Percentiles rank a stretch among this genome's conserved stretches.
phyloP scores from a whole-genome alignment of 805 yeast genomes.

The Kregervanrija delftensis region DNA sequence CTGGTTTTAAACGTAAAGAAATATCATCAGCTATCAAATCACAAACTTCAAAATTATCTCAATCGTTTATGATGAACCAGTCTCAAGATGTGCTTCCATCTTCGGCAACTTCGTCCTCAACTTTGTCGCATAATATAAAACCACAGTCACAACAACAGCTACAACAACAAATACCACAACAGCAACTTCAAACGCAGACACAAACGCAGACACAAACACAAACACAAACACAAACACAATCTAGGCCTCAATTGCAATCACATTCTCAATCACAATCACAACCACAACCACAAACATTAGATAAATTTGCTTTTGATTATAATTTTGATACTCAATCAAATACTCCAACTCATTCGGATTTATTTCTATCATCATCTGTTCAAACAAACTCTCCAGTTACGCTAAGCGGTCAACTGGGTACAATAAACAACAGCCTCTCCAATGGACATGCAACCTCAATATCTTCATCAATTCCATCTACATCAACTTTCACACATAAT shows the following conservation, averaged over 20 bases:
- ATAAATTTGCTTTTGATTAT: not conserved
- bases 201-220: not conserved
- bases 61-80: conserved; percentile 16
- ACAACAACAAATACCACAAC: not conserved
- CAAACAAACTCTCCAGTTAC: conserved; percentile 9
- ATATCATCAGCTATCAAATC: conserved; percentile 17
- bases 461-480: no score
- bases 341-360: conserved; percentile 12
- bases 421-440: no score
- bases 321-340: conserved; percentile 2
- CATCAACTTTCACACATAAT: no score
- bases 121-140: not conserved
- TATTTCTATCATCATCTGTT: conserved; percentile 9
- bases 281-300: not conserved
- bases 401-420: conserved; percentile 1
- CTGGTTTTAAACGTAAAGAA: conserved; percentile 19
- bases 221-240: not conserved
- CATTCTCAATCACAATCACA: not conserved
- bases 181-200: not conserved
- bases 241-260: not conserved
- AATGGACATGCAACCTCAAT: no score
- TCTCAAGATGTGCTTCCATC: not conserved
- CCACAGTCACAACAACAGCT: not conserved
- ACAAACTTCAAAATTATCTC: conserved; percentile 24
- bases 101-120: not conserved